Percentiles rank a stretch among this genome's conserved stretches.
Conservation (phyloP, 2,329 filamentous ascomycete species). For the Alternaria arborescens region DNA sequence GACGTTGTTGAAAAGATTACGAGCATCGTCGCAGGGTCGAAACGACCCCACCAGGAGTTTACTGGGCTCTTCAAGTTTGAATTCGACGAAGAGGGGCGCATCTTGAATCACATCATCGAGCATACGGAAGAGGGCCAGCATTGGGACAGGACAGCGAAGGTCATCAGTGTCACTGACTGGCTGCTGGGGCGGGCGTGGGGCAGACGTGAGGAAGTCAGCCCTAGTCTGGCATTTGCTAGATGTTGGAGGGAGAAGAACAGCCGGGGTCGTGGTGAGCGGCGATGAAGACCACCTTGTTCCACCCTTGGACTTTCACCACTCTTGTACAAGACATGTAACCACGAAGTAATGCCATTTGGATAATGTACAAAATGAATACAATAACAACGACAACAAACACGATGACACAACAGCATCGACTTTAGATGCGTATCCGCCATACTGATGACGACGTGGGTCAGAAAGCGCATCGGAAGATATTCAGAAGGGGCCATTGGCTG, state of each 20-base stretch:
- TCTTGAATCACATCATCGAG: slow-evolving; percentile 91
- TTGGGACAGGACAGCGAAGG: slow-evolving; percentile 83
- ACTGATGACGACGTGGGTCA: background rate
- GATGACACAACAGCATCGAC: background rate
- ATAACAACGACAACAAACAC: slow-evolving; percentile 5
- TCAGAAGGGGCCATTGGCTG: background rate
- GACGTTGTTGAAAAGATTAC: slow-evolving; percentile 65
- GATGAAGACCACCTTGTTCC: background rate
- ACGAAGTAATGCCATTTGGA: slow-evolving; percentile 19
- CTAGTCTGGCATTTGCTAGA: slow-evolving; percentile 54
- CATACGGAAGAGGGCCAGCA: slow-evolving; percentile 84
- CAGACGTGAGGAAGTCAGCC: slow-evolving; percentile 53
- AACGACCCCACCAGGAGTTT: slow-evolving; percentile 70
- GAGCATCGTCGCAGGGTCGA: slow-evolving; percentile 63
- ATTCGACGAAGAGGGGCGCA: slow-evolving; percentile 85
- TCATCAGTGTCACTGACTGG: slow-evolving; percentile 95
- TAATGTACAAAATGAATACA: background rate
- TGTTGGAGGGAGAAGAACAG: slow-evolving; percentile 24
- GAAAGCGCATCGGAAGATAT: background rate
- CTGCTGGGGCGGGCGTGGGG: slow-evolving; percentile 79
- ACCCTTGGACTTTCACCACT: slow-evolving; percentile 9
- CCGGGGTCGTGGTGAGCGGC: slow-evolving; percentile 3
- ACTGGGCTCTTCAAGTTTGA: slow-evolving; percentile 94
- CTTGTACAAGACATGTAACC: slow-evolving; percentile 40
- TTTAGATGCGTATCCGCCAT: slow-evolving; percentile 2